Conservation (phyloP, 1,284 basidiomycete species). For the Naganishia sp. region DNA sequence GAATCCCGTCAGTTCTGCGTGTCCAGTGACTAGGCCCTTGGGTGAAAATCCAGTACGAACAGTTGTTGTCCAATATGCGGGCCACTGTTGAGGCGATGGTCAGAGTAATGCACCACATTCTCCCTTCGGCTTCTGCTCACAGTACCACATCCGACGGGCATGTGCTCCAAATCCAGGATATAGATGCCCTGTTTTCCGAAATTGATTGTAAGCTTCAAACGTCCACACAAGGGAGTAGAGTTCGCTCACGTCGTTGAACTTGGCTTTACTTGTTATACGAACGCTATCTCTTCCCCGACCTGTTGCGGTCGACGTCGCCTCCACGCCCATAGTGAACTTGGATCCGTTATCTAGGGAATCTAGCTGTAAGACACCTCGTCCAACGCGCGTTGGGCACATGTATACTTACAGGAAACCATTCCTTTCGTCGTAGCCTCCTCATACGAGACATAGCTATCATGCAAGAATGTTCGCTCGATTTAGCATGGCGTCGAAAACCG, state of each 20-base stretch:
- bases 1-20: not conserved
- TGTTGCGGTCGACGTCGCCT: conserved; percentile 42
- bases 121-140: not conserved
- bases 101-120: not conserved
- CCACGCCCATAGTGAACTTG: conserved; percentile 42
- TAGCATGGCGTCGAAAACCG: not conserved
- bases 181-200: conserved; percentile 18
- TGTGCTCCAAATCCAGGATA: conserved; percentile 51
- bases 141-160: conserved; percentile 49
- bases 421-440: conserved; percentile 36
- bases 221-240: not conserved
- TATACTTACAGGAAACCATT: conserved; percentile 33
- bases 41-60: conserved; percentile 34
- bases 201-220: not conserved
- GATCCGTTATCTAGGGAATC: conserved; percentile 2
- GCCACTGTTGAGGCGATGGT: conserved; percentile 55
- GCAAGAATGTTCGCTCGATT: not conserved
- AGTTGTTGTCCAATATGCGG: conserved; percentile 66
- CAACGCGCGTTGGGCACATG: not conserved
- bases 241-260: conserved; percentile 47
- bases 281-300: conserved; percentile 49
- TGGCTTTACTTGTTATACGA: conserved; percentile 45
- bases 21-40: not conserved
- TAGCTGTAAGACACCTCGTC: not conserved
- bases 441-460: conserved; percentile 46